These are phyloP conservation scores for Pichia heedii DNA, from an alignment of 805 yeast species.

Conservation along the genomic window DNA sequence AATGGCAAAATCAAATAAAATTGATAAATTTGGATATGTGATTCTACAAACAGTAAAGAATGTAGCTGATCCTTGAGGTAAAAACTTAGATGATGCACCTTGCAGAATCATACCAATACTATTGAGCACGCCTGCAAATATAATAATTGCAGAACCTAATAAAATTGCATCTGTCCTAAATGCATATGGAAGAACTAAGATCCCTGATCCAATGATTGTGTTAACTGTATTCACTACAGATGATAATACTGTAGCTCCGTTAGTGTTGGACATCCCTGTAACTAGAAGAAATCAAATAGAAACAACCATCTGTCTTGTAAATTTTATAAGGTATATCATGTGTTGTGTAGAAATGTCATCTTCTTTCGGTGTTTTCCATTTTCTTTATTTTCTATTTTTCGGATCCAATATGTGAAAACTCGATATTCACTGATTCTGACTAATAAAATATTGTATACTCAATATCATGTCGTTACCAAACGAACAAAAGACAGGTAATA, in stretches of 20 bases:
- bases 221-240: conserved; percentile 62
- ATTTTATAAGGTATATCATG: too few species aligned
- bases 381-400: too few species aligned
- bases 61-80: conserved; percentile 54
- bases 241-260: conserved; percentile 43
- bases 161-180: conserved; percentile 58
- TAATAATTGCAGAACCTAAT: conserved; percentile 45
- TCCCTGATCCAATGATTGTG: conserved; percentile 76
- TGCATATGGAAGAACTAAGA: conserved; percentile 67
- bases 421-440: too few species aligned
- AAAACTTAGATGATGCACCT: conserved; percentile 46
- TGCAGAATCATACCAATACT: conserved; percentile 61
- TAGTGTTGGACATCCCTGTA: background rate
- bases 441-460: too few species aligned
- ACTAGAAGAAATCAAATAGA: too few species aligned
- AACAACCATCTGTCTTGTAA: too few species aligned
- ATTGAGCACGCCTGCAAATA: conserved; percentile 57
- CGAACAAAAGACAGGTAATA: background rate
- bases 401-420: too few species aligned
- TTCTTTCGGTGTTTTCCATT: too few species aligned
- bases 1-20: conserved; percentile 68
- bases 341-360: too few species aligned
- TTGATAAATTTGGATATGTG: conserved; percentile 61
- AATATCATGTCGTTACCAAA: too few species aligned
- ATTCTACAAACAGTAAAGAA: conserved; percentile 64